Evolutionary conservation across 164 flowering plant genomes (phyloP), one percentile per base, ranked within the genome.

Genomic region (Chimonanthus salicifolius): DNA sequence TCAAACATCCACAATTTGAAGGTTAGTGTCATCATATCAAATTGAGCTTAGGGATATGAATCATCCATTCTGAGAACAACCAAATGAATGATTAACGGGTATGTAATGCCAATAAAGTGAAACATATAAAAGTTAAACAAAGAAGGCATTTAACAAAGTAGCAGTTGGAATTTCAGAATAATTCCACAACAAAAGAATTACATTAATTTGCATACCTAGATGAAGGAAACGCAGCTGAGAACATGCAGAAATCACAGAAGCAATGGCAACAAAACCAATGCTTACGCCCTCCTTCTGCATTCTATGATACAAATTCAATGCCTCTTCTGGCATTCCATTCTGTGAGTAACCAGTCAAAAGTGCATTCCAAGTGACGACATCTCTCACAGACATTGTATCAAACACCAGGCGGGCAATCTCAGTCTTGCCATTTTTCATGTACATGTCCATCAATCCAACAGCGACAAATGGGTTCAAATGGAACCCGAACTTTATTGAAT

Each of bases 291-390:
- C 71, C 8, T 10, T 43, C 7, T 64, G 50, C 76, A 74, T 74
- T 46, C 54, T 21, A 11, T 68, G 44, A 44, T 45, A 74, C n/a
- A 74, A 51, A 18, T 13, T 64, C 54, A 74, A 47, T n/a, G 71
- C 71, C 47, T 67, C 71, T 9, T 54, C 71, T 18, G 76, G 65
- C 71, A 68, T 44, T 16, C 76, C 76, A 45, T 67, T 74, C 76
- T 74, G 76, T 11, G 76, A 67, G 18, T 54, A 74, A 18, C 76
- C 71, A 43, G 58, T 46, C 13, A 74, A 43, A 45, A 74, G 48
- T 8, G 76, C 71, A 74, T 67, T 67, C 76, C 76, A 74, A 67
- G 66, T 10, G 54, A 74, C 76, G 18, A 5, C 54, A 74, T 74
- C 76, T 10, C 76, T 45, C 2, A 54, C 71, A 46, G 10, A 2